Base-by-base conservation (phyloP, 2,329 filamentous ascomycete species). In the Zalaria obscura region DNA sequence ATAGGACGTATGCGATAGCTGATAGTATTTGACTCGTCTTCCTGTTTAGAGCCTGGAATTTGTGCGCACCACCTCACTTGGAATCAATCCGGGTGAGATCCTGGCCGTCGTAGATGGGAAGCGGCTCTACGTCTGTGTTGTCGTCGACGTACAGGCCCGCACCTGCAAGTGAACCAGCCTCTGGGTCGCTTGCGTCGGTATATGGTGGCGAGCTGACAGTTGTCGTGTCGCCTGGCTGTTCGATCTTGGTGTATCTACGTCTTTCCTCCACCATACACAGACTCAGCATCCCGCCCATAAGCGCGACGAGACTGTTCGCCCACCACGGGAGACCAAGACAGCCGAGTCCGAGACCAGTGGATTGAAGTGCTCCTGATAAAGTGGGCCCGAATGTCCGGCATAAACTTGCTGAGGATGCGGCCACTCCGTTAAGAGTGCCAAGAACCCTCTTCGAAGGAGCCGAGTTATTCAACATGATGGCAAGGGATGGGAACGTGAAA, bases 271-370 rank as follows among this genome's bases (percentile, higher is more conserved):
- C 48, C 62, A 95, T 83, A 57, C 76, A 77, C 45, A 86, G 69
- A 59, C 82, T 84, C 53, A 91, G 68, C 39, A 83, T 64, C 2
- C 81, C 84, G 36, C 88, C 91, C 9, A 77, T 60, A 7, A 85
- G 63, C 29, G 86, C 84, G 28, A 95, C 76, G 3, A 82, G 53
- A 5, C 82, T 85, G 49, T 81, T 88, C 47, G 78, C 79, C 91
- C 91, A 98, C 89, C 91, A 98, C 0, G 87, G 82, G 29, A 95
- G 69, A 18, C 87, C 87, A 4, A 87, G 89, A 57, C 86, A 89
- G 31, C 88, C 87, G 5, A 79, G 72, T 49, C 78, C 72, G 31
- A 93, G 72, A 39, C 91, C 91, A 40, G 80, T 68, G 4, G 86
- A 76, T 61, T 94, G 93, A 25, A 96, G 71, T 27, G 87, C 67